phyloP scores from a whole-genome alignment of 345 rosid genomes.

The Citrus sp. region DNA sequence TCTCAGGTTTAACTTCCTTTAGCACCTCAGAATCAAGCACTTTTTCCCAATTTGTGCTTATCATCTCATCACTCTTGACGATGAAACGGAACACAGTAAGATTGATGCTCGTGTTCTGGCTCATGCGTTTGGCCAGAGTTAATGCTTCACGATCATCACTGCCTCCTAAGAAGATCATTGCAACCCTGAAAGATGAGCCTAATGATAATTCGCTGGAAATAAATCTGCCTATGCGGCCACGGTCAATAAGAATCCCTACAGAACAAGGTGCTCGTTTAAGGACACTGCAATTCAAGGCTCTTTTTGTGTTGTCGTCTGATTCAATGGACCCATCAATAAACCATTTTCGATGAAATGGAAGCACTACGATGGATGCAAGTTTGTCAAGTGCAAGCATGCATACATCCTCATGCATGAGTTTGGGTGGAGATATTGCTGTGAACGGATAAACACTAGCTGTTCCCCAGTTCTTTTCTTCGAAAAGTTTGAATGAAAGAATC shows the following conservation, averaged over 20 bases:
- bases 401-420: slow-evolving; percentile 8
- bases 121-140: slow-evolving; percentile 45
- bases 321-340: slow-evolving; percentile 9
- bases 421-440: slow-evolving; percentile 4
- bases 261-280: slow-evolving; percentile 21
- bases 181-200: neutral
- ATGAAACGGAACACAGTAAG: slow-evolving; percentile 35
- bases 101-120: slow-evolving; percentile 21
- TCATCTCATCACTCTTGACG: slow-evolving; percentile 3
- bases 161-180: slow-evolving; percentile 56
- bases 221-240: neutral
- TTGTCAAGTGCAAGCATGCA: slow-evolving; percentile 9
- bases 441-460: neutral
- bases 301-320: slow-evolving; percentile 1
- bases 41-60: slow-evolving; percentile 25
- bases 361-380: neutral
- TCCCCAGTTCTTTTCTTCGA: neutral
- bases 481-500: slow-evolving; percentile 20
- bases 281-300: slow-evolving; percentile 4
- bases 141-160: slow-evolving; percentile 61
- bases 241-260: slow-evolving; percentile 7
- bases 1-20: slow-evolving; percentile 25
- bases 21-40: slow-evolving; percentile 35
- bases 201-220: neutral
- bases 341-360: slow-evolving; percentile 17